Base-by-base conservation (phyloP, 169 alveolate species). In the Plasmodium berghei region DNA sequence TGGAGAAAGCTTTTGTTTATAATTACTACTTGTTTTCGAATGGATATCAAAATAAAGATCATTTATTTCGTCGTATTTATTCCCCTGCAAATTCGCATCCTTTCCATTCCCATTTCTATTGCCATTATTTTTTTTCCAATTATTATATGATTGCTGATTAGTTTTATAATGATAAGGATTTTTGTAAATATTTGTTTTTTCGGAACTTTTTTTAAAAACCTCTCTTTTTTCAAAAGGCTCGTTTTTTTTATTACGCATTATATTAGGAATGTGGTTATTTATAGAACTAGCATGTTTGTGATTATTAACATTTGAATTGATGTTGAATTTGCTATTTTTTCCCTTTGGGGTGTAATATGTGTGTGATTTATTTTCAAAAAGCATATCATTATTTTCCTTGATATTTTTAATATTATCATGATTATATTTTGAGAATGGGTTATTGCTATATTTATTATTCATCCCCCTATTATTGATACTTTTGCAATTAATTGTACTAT, bases 41-140 rank as follows among this genome's bases (percentile, higher is more conserved):
- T 66, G 73, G 40, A 83, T 69, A 58, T 83, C 90, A 61, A 83
- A 83, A 69, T 67, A 61, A 24, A 67, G 18, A 83, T 83, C 83
- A 46, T 12, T 77, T n/a, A 42, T 26, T 22, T 77, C 80, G 40
- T 77, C 54, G 28, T 77, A 45, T 26, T 16, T 16, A 14, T 1
- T 0, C 9, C 20, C 5, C 4, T 52, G 59, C 22, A 8, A 4
- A 16, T 52, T 3, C 6, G 5, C 22, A 6, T 16, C 5, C 6
- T 6, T 6, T 52, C 18, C 22, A 14, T 0, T 10, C 0, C 20
- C n/a, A 4, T 52, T 3, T 3, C 0, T 0, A 12, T 52, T 52
- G 1, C 20, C 6, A 2, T 0, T 14, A 6, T 2, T 12, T 52
- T 52, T 4, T 52, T 8, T 6, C 5, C 59, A 8, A 12, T 52